Percentiles rank a stretch among this genome's conserved stretches.
phyloP scores from a whole-genome alignment of 73 alveolate species.

The Symbiodinium pilosum region DNA sequence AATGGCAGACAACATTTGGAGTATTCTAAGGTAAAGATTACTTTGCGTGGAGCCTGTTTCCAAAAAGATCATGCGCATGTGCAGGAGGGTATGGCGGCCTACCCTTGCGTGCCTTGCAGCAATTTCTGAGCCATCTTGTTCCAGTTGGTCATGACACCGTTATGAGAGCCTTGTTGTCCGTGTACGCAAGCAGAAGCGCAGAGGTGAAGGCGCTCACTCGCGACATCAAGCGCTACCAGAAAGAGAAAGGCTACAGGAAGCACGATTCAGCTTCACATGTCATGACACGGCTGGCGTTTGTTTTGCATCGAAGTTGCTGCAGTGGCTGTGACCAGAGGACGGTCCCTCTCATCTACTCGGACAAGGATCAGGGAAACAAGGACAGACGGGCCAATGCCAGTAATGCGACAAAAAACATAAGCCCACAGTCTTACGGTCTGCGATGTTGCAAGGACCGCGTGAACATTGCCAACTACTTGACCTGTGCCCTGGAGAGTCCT shows the following conservation, averaged over 20 bases:
- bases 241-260: slow-evolving; percentile 63
- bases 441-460: slow-evolving; percentile 64
- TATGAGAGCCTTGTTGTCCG: no score
- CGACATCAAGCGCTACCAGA: slow-evolving; percentile 82
- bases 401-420: no score
- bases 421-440: no score
- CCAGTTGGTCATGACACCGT: no score
- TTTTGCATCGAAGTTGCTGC: not conserved
- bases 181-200: no score
- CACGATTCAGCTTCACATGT: no score
- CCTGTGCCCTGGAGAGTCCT: slow-evolving; percentile 88
- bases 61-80: no score
- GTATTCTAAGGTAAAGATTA: no score
- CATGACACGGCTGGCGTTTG: not conserved
- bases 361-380: slow-evolving; percentile 58
- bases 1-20: no score
- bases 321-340: not conserved
- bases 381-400: no score
- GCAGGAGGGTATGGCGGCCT: slow-evolving; percentile 77
- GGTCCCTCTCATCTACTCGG: slow-evolving; percentile 79
- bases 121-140: no score
- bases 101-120: slow-evolving; percentile 53
- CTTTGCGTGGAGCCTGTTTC: no score
- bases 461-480: slow-evolving; percentile 67
- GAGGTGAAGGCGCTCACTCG: slow-evolving; percentile 72